Evolutionary conservation across 78 protist genomes (phyloP).

Genomic region (Andalucia godoyi): DNA sequence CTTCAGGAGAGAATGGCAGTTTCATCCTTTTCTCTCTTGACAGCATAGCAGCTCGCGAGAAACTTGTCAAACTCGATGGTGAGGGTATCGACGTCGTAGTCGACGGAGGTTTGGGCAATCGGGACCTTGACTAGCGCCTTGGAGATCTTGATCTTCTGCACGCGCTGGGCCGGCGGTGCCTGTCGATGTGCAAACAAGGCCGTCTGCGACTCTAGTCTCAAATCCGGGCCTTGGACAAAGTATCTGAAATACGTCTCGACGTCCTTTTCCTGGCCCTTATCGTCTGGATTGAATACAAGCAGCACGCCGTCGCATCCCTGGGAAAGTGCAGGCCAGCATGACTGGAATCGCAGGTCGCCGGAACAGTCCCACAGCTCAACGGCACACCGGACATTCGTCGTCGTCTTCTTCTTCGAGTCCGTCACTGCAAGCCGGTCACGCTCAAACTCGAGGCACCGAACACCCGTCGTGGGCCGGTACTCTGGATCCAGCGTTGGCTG

Average conservation of each 20-base stretch:
- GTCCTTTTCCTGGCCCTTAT: not conserved
- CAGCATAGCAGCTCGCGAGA: no score
- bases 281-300: slow-evolving; percentile 15
- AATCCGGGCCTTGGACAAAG: no score
- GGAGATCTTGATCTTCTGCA: no score
- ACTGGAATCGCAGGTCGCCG: not conserved
- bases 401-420: not conserved
- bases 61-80: no score
- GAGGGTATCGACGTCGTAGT: no score
- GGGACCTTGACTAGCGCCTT: no score
- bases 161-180: no score
- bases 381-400: not conserved
- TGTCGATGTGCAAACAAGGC: no score
- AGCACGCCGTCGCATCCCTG: slow-evolving; percentile 2
- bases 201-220: no score
- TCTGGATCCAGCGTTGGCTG: not conserved
- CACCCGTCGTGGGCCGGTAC: not conserved
- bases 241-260: slow-evolving; percentile 5
- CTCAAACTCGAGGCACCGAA: slow-evolving; percentile 5
- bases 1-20: no score
- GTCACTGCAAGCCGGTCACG: not conserved
- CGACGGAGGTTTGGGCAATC: no score
- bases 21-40: no score
- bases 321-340: slow-evolving; percentile 14
- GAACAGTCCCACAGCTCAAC: slow-evolving; percentile 22